These are phyloP conservation scores for Babesia ovata DNA, from an alignment of 169 alveolate species.

Conservation along the genomic window DNA sequence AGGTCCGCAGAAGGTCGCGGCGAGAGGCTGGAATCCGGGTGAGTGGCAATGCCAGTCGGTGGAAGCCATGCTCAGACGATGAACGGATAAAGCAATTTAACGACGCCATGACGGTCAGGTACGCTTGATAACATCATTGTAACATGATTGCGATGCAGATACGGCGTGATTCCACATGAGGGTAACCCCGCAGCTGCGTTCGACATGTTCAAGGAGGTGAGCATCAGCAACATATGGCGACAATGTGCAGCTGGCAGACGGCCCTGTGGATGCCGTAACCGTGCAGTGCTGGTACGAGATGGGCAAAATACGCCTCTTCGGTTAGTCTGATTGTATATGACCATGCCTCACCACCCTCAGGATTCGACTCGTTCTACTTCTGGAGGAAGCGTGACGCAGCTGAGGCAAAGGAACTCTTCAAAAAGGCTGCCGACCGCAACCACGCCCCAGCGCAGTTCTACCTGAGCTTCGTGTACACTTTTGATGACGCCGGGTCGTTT, in stretches of 20 bases:
- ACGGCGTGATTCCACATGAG: slow-evolving; percentile 19
- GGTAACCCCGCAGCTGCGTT: slow-evolving; percentile 34
- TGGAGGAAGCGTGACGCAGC: slow-evolving; percentile 33
- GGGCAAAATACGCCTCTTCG: slow-evolving; percentile 53
- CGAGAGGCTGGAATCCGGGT: not conserved
- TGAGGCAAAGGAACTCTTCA: slow-evolving; percentile 41
- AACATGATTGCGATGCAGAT: slow-evolving; percentile 6
- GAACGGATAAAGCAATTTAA: slow-evolving; percentile 11
- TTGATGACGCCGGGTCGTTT: slow-evolving; percentile 13
- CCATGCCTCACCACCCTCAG: not conserved
- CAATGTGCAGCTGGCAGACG: slow-evolving; percentile 34
- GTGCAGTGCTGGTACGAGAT: slow-evolving; percentile 49
- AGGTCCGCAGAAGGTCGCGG: not conserved
- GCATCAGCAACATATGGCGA: not conserved
- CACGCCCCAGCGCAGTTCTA: slow-evolving; percentile 42
- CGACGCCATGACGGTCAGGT: slow-evolving; percentile 53
- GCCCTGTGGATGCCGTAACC: slow-evolving; percentile 44
- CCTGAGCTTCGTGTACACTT: slow-evolving; percentile 43
- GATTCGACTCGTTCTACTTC: slow-evolving; percentile 19
- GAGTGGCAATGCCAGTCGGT: not conserved
- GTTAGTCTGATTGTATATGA: slow-evolving; percentile 2
- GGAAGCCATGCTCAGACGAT: not conserved
- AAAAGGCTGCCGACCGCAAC: slow-evolving; percentile 47
- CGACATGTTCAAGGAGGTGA: slow-evolving; percentile 43
- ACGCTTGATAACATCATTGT: not conserved